These are phyloP conservation scores for Dentiscutata heterogama DNA, from an alignment of 371 early-diverging fungal genomes.

Conservation along the genomic window DNA sequence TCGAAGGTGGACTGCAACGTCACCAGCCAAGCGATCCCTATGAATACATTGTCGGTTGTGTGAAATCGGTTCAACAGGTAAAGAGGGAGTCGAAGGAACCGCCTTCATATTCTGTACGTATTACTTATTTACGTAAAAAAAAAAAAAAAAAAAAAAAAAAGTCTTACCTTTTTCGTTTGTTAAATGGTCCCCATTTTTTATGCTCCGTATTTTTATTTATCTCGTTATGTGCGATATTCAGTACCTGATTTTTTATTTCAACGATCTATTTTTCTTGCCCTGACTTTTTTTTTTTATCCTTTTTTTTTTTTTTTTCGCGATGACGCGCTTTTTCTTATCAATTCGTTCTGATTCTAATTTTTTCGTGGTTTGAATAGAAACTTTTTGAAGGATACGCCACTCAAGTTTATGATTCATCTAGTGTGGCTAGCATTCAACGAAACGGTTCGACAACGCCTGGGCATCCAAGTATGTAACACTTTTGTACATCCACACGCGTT, in stretches of 20 bases:
- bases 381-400: constrained; percentile 20
- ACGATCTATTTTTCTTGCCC: neutral
- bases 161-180: constrained; percentile 38
- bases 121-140: constrained; percentile 27
- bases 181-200: neutral
- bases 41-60: constrained; percentile 39
- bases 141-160: constrained; percentile 11
- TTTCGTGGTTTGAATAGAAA: neutral
- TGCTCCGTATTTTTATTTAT: no score
- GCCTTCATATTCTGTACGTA: constrained; percentile 33
- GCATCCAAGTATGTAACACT: neutral
- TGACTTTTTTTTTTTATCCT: neutral
- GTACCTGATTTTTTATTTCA: no score
- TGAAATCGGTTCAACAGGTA: constrained; percentile 34
- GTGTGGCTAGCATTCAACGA: constrained; percentile 19
- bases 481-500: neutral
- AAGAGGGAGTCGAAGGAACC: constrained; percentile 42
- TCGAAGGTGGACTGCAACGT: constrained; percentile 42
- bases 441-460: constrained; percentile 5
- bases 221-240: no score
- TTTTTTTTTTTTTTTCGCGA: no score
- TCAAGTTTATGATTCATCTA: neutral
- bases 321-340: neutral
- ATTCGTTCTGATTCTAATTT: neutral
- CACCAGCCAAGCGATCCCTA: constrained; percentile 37